Base-by-base conservation (phyloP, 208 protist species). In the Vickermania ingenoplastis region DNA sequence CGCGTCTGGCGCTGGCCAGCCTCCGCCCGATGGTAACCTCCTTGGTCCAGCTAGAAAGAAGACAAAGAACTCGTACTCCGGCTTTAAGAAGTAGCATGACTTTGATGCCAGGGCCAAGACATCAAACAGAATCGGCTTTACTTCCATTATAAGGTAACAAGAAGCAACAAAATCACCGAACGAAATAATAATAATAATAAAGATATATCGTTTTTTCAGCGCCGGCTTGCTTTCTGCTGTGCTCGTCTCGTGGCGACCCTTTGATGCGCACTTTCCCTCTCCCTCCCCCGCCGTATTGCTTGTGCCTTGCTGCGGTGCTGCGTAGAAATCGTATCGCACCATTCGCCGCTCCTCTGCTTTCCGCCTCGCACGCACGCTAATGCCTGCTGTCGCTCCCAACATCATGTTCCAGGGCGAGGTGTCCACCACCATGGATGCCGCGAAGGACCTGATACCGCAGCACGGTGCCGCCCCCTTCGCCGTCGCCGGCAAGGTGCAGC, bases 391-490 rank as follows among this genome's bases (percentile, higher is more conserved):
- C 36, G 36, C 36, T 45, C 36, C 36, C 36, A 13, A 54, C 50
- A 17, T 54, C 50, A 27, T 26, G 11, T 5, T 13, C 53, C 31
- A 82, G 30, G 75, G 59, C 22, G 75, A 77, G 41, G 77, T 83
- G 2, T 45, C 53, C 26, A 75, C 77, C 55, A 89, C 81, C 5
- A 89, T 89, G 81, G 74, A 81, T n/a, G 67, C 72, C 3, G 81
- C 67, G 4, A 61, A 65, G 13, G 64, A 72, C 31, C 73, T 77
- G 67, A 61, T 79, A 28, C 13, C 48, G 1, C 41, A 24, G 41
- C 5, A 21, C 27, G 45, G 59, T 3, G 29, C 0, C 11, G 17
- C 30, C 30, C 74, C 77, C 0, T 87, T 85, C 48, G 83, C 56
- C 3, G 59, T 91, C 23, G 64, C 81, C 21, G 81, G 75, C 0